Base-by-base conservation (phyloP, 192 early-diverging fungal species). In the Entomortierella beljakovae region DNA sequence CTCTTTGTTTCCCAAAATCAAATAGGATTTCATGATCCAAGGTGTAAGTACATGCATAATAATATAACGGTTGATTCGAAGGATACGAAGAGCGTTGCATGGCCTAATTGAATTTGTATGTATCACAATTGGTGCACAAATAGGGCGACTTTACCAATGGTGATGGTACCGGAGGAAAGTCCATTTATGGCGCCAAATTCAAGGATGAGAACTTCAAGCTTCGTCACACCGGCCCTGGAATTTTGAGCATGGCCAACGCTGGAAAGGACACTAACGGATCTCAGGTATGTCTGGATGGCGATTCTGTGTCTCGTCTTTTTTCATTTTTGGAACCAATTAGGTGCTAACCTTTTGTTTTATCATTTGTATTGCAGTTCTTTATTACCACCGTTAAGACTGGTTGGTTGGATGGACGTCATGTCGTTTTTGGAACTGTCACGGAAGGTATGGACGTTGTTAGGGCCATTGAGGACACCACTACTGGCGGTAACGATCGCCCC, bases 341-440 rank as follows among this genome's bases (percentile, higher is more conserved):
- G 29, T 29, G 16, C 18, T n/a, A 6, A 15, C 16, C 34, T 25
- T 61, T 61, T 48, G 29, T 25, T 3, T 6, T 8, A 33, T 57
- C 25, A 40, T 40, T 3, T 25, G 15, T 13, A 32, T 11, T 8
- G 29, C 26, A 94, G 90, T 98, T 98, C 88, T 97, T 97, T 77
- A 92, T 99, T 74, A 93, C 92, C 59, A 97, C 95, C 29, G 92
- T 90, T 34, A 84, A 87, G 81, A 98, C 96, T 29, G 57, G 88
- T 16, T 96, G 95, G 88, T 84, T 99, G 77, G 95, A 98, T 82
- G 86, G 88, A 57, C 93, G 92, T 64, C 96, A 99, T 64, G 96
- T 98, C 53, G 95, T 99, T 28, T 99, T 98, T 84, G 97, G 96
- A 42, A 87, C 87, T 61, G 94, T 98, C 33, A 51, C 97, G 25